phyloP scores from a whole-genome alignment of 2,329 filamentous ascomycete species.

The Trichoderma sp. region DNA sequence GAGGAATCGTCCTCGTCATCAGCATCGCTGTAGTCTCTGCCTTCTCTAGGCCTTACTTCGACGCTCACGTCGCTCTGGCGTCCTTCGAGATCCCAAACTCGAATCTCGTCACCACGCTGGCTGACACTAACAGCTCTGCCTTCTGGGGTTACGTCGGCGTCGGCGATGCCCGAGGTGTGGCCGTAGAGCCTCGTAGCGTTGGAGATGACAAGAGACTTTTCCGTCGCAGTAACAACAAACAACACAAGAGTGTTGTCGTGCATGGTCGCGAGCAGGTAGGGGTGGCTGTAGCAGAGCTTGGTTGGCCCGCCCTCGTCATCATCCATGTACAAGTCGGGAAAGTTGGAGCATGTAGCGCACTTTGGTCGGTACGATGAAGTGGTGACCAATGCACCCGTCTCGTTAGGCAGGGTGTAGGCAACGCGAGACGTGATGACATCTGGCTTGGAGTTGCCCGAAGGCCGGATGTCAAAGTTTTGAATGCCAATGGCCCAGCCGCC shows the following conservation, averaged over 20 bases:
- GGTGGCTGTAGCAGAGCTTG: conserved; percentile 71
- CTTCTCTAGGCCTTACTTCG: conserved; percentile 48
- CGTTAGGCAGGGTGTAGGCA: conserved; percentile 39
- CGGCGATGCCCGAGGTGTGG: conserved; percentile 85
- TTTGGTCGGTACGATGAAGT: conserved; percentile 17
- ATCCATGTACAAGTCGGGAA: conserved; percentile 23
- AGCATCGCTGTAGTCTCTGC: conserved; percentile 24
- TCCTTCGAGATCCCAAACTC: conserved; percentile 88
- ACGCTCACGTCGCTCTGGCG: conserved; percentile 56
- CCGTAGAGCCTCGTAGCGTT: conserved; percentile 80
- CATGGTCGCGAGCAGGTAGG: conserved; percentile 81
- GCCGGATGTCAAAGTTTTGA: conserved; percentile 76
- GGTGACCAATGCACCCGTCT: conserved; percentile 28
- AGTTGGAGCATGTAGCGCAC: conserved; percentile 13
- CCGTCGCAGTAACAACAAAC: conserved; percentile 75
- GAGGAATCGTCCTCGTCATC: conserved; percentile 17
- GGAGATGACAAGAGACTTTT: conserved; percentile 66
- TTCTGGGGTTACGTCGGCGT: conserved; percentile 78
- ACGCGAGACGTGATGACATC: conserved; percentile 40
- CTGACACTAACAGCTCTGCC: conserved; percentile 92
- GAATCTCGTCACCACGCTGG: conserved; percentile 72
- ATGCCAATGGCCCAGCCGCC: conserved; percentile 87
- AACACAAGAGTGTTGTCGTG: conserved; percentile 86
- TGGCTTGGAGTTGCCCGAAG: conserved; percentile 30
- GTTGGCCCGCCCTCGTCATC: conserved; percentile 51